These are phyloP conservation scores for Penicillium sp. DNA, from an alignment of 2,329 filamentous ascomycete genomes.

Conservation along the genomic window DNA sequence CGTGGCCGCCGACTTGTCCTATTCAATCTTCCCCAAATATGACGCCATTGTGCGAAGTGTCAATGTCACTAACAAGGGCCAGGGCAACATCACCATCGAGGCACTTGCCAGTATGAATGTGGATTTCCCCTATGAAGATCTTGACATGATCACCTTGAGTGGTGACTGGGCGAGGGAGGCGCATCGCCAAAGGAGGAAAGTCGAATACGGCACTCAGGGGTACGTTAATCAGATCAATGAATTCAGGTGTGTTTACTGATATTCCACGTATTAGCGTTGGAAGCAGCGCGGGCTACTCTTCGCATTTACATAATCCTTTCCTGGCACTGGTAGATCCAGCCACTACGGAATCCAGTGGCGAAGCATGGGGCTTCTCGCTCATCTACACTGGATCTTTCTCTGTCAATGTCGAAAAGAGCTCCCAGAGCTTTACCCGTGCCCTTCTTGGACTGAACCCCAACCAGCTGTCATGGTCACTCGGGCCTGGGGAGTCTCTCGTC, in stretches of 20 bases:
- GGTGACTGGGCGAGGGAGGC: constrained; percentile 62
- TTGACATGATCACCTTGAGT: constrained; percentile 59
- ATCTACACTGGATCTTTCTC: constrained; percentile 62
- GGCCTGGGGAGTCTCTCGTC: constrained; percentile 53
- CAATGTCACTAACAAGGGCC: constrained; percentile 57
- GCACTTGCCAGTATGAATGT: constrained; percentile 58
- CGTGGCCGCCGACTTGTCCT: constrained; percentile 56
- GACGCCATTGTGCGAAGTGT: constrained; percentile 61
- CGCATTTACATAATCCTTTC: constrained; percentile 62
- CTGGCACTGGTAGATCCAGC: constrained; percentile 53
- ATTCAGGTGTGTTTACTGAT: constrained; percentile 18
- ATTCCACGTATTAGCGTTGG: constrained; percentile 42
- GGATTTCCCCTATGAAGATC: constrained; percentile 57
- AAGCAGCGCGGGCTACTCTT: constrained; percentile 59
- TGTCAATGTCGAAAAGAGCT: constrained; percentile 58
- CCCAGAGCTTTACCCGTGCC: constrained; percentile 58
- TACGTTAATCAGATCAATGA: constrained; percentile 25
- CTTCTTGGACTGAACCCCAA: constrained; percentile 58
- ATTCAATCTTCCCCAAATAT: constrained; percentile 60
- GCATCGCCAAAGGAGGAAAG: constrained; percentile 50
- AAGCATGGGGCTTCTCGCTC: constrained; percentile 62
- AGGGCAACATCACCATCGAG: constrained; percentile 51
- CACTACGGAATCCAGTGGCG: constrained; percentile 58
- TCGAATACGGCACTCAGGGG: constrained; percentile 56
- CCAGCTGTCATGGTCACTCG: constrained; percentile 57